A percentile compares a stretch with the other conserved stretches of the same genome.
phyloP scores from a whole-genome alignment of 2,329 filamentous ascomycete genomes.

The Calonectria fujianensis region DNA sequence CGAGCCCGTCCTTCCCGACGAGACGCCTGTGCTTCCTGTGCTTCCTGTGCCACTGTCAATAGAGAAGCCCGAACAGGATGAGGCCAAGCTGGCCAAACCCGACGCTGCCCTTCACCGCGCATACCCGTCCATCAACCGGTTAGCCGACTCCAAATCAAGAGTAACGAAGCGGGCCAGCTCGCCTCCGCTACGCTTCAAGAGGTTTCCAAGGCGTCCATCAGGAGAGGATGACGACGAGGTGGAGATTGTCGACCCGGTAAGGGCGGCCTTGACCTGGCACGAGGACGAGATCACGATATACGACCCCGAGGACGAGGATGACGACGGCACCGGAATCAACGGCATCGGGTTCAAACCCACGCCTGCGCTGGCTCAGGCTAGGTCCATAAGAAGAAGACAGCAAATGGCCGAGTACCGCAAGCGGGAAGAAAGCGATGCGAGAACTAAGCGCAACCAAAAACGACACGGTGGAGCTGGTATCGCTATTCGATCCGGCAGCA shows the following conservation, averaged over 20 bases:
- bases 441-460: slow-evolving; percentile 72
- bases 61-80: slow-evolving; percentile 30
- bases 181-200: slow-evolving; percentile 61
- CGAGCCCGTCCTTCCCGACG: slow-evolving; percentile 38
- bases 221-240: slow-evolving; percentile 58
- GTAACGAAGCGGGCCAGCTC: slow-evolving; percentile 61
- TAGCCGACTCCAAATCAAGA: slow-evolving; percentile 63
- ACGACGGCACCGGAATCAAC: slow-evolving; percentile 81
- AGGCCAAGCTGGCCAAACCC: slow-evolving; percentile 41
- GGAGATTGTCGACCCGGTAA: slow-evolving; percentile 70
- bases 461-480: slow-evolving; percentile 62
- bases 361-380: slow-evolving; percentile 74
- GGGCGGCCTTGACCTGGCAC: slow-evolving; percentile 79
- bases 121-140: slow-evolving; percentile 63
- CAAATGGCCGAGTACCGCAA: slow-evolving; percentile 78
- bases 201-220: slow-evolving; percentile 42
- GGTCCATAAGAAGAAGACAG: slow-evolving; percentile 74
- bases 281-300: slow-evolving; percentile 81
- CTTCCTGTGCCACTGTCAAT: slow-evolving; percentile 28
- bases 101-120: slow-evolving; percentile 55
- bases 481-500: slow-evolving; percentile 53
- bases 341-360: slow-evolving; percentile 81
- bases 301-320: slow-evolving; percentile 78
- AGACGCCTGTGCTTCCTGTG: slow-evolving; percentile 36
- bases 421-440: slow-evolving; percentile 76